Evolutionary conservation across 2,329 filamentous ascomycete species (phyloP).

Genomic region (Tolypocladium ophioglossoides): DNA sequence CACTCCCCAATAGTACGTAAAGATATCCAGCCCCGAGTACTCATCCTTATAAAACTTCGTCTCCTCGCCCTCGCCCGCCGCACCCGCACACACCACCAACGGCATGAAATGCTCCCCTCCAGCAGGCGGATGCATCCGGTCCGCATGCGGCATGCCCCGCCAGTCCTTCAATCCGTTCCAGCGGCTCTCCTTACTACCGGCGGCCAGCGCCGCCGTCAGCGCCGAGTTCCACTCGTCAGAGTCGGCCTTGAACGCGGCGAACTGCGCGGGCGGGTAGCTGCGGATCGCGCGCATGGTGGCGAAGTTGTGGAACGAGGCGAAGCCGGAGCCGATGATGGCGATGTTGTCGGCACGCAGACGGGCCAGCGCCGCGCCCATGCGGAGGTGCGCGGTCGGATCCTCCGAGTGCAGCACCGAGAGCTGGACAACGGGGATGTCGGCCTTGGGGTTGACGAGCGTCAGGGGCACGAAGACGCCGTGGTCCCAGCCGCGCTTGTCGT

Average conservation of each 20-base stretch:
- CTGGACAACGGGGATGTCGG: constrained; percentile 44
- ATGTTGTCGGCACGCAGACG: constrained; percentile 40
- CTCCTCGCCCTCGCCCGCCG: constrained; percentile 31
- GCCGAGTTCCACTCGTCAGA: constrained; percentile 34
- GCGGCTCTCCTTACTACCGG: constrained; percentile 22
- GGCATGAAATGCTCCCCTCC: constrained; percentile 51
- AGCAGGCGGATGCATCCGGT: constrained; percentile 41
- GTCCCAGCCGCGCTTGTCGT: constrained; percentile 39
- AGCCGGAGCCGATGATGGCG: constrained; percentile 50
- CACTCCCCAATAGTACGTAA: constrained; percentile 44
- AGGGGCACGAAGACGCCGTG: constrained; percentile 52
- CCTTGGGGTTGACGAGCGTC: constrained; percentile 40
- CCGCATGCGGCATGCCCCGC: constrained; percentile 35
- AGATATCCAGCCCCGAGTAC: constrained; percentile 37
- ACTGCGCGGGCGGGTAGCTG: constrained; percentile 9
- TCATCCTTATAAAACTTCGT: constrained; percentile 36
- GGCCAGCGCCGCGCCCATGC: constrained; percentile 41
- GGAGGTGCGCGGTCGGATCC: constrained; percentile 35
- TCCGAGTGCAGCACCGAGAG: constrained; percentile 43
- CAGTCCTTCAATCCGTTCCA: constrained; percentile 31
- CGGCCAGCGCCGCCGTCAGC: constrained; percentile 28
- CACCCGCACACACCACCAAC: constrained; percentile 44
- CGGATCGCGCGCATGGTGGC: constrained; percentile 30
- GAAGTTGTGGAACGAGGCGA: constrained; percentile 48
- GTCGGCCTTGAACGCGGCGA: constrained; percentile 13